Evolutionary conservation across 106 monocot species (phyloP).

Genomic region (Alisma plantagoaquatica): DNA sequence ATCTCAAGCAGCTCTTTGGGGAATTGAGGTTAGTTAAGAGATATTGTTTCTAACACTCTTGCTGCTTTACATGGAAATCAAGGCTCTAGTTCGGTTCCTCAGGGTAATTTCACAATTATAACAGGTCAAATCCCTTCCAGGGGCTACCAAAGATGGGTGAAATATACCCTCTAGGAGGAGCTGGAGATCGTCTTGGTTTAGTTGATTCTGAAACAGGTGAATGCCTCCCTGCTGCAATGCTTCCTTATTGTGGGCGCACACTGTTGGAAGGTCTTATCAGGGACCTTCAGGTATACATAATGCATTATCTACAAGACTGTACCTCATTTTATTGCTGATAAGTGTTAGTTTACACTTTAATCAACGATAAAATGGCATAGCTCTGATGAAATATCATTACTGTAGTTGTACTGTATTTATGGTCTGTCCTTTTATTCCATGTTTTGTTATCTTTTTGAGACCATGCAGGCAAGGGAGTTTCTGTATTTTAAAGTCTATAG

Average conservation of each 20-base stretch:
- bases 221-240: conserved; percentile 92
- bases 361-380: too few relatives aligned
- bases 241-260: conserved; percentile 79
- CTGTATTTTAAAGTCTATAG: conserved; percentile 83
- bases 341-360: too few relatives aligned
- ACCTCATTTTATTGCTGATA: too few relatives aligned
- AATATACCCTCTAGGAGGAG: conserved; percentile 98
- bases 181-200: conserved; percentile 92
- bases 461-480: conserved; percentile 76
- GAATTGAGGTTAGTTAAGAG: conserved; percentile 56
- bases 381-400: too few relatives aligned
- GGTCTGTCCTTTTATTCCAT: too few relatives aligned
- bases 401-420: too few relatives aligned
- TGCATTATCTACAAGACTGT: too few relatives aligned
- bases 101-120: conserved; percentile 8
- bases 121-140: conserved; percentile 24
- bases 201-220: conserved; percentile 67
- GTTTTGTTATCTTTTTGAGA: not conserved
- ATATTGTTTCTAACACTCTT: not conserved
- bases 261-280: conserved; percentile 83
- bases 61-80: too few relatives aligned
- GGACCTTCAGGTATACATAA: conserved; percentile 83
- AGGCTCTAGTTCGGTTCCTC: too few relatives aligned
- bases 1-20: conserved; percentile 92
- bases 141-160: conserved; percentile 93